Evolutionary conservation across 1,284 basidiomycete genomes (phyloP).

Genomic region (Leccinum variabile): DNA sequence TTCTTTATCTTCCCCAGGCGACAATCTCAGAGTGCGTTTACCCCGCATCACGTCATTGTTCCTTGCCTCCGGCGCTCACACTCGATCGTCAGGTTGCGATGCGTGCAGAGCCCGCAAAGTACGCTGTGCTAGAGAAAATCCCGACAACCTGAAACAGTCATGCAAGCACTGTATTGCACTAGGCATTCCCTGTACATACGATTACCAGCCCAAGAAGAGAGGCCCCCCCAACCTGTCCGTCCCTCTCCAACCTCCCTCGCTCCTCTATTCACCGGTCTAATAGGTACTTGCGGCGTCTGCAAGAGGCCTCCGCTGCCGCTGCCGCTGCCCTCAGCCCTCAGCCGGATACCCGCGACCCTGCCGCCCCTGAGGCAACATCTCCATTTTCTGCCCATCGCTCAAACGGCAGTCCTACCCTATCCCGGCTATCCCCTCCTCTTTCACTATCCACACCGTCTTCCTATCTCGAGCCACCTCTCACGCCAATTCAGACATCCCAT

Average conservation of each 20-base stretch:
- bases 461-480: conserved; percentile 53
- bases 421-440: conserved; percentile 47
- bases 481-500: conserved; percentile 39
- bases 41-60: conserved; percentile 16
- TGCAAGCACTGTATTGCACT: conserved; percentile 85
- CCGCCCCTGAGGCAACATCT: conserved; percentile 44
- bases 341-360: conserved; percentile 36
- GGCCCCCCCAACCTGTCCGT: conserved; percentile 86
- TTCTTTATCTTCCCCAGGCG: conserved; percentile 49
- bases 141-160: conserved; percentile 70
- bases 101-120: conserved; percentile 83
- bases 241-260: neutral
- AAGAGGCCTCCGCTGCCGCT: conserved; percentile 74
- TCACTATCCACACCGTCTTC: conserved; percentile 46
- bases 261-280: conserved; percentile 1
- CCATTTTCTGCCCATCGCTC: conserved; percentile 45
- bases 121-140: conserved; percentile 73
- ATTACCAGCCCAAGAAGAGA: conserved; percentile 91
- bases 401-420: conserved; percentile 51
- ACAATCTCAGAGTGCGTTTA: conserved; percentile 70
- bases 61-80: conserved; percentile 12
- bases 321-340: conserved; percentile 38
- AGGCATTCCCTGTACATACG: conserved; percentile 83
- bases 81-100: conserved; percentile 63
- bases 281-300: conserved; percentile 75